A percentile compares a stretch with the other conserved stretches of the same genome.
Evolutionary conservation across 371 early-diverging fungal species (phyloP).

Genomic region (Dinochytrium kinnereticum): DNA sequence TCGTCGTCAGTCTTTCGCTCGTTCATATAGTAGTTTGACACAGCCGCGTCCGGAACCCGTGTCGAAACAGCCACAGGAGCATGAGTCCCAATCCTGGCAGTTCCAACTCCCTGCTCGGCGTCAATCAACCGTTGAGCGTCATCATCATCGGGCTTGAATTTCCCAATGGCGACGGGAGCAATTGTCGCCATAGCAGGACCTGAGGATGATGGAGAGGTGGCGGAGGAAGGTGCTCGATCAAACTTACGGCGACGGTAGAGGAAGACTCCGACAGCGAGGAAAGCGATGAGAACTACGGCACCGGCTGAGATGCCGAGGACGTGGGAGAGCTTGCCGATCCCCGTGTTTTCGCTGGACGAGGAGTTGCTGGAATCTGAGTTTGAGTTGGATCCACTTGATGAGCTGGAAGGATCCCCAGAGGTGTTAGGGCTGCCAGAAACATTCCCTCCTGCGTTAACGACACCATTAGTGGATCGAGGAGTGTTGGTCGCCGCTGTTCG

Average conservation of each 20-base stretch:
- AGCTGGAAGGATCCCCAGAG: too few species aligned
- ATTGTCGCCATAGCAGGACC: background rate
- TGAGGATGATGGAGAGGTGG: background rate
- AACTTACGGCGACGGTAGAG: constrained; percentile 11
- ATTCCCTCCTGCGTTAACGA: background rate
- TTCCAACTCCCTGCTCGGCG: background rate
- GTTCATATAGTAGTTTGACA: background rate
- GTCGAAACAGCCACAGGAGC: background rate
- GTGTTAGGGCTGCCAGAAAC: background rate
- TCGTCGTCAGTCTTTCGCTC: background rate
- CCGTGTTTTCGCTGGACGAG: background rate
- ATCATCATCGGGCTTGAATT: too few species aligned
- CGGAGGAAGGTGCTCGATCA: background rate
- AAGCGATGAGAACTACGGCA: background rate
- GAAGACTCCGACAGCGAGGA: background rate
- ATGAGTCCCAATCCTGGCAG: background rate
- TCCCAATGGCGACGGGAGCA: constrained; percentile 1
- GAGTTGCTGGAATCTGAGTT: background rate
- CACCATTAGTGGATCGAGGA: background rate
- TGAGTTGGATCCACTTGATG: background rate
- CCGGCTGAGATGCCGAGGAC: constrained; percentile 10
- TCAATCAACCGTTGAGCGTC: background rate
- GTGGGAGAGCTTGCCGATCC: background rate
- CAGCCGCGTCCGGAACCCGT: background rate
- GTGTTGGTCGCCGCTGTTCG: background rate